Conservation (phyloP, 2,329 filamentous ascomycete genomes). For the Orbilia brochopaga region DNA sequence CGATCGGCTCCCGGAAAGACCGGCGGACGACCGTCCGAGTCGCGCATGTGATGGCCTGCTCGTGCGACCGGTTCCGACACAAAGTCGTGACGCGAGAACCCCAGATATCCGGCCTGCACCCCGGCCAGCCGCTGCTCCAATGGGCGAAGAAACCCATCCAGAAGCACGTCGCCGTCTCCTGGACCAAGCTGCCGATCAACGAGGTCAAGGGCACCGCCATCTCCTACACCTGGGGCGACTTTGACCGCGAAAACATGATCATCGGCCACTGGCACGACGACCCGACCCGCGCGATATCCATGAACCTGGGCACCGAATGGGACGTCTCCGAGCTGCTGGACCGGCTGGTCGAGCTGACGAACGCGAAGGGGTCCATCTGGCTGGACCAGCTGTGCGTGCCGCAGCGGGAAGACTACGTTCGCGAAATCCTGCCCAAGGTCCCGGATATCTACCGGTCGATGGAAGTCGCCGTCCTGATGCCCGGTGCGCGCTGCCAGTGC, state of each 20-base stretch:
- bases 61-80: slow-evolving; percentile 41
- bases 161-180: slow-evolving; percentile 39
- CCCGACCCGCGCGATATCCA: slow-evolving; percentile 37
- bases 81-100: slow-evolving; percentile 41
- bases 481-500: slow-evolving; percentile 34
- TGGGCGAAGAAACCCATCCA: slow-evolving; percentile 43
- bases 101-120: slow-evolving; percentile 44
- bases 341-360: slow-evolving; percentile 35
- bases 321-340: slow-evolving; percentile 43
- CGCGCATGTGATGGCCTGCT: slow-evolving; percentile 24
- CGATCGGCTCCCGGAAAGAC: slow-evolving; percentile 38
- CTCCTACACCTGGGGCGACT: slow-evolving; percentile 49
- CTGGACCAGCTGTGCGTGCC: slow-evolving; percentile 45
- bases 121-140: slow-evolving; percentile 45
- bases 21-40: slow-evolving; percentile 40
- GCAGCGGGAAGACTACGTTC: slow-evolving; percentile 37
- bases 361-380: slow-evolving; percentile 34
- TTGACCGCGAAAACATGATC: slow-evolving; percentile 44
- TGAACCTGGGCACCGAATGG: slow-evolving; percentile 48
- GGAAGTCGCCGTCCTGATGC: slow-evolving; percentile 46
- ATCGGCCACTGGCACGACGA: slow-evolving; percentile 46
- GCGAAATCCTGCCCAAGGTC: slow-evolving; percentile 45
- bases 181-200: slow-evolving; percentile 41
- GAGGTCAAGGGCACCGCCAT: slow-evolving; percentile 33
- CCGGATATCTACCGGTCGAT: slow-evolving; percentile 48